Evolutionary conservation across 371 early-diverging fungal genomes (phyloP).

Genomic region (Dichotomocladium elegans): DNA sequence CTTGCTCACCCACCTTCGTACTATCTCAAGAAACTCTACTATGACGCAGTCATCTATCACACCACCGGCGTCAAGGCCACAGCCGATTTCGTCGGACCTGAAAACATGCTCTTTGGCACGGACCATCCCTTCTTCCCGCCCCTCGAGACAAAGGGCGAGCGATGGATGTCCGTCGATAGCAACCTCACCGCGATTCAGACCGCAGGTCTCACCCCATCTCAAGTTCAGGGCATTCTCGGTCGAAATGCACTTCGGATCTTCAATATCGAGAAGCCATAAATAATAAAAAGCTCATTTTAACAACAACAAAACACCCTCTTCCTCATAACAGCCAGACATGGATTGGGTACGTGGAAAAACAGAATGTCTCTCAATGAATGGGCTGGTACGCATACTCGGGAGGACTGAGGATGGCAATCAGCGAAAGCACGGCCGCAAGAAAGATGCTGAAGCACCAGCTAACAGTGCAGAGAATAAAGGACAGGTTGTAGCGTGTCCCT

Average conservation of each 20-base stretch:
- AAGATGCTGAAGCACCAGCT: slow-evolving; percentile 40
- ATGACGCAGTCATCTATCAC: slow-evolving; percentile 22
- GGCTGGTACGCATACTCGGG: slow-evolving; percentile 42
- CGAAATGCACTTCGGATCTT: slow-evolving; percentile 12
- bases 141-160: slow-evolving; percentile 4
- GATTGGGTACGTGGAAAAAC: background rate
- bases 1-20: slow-evolving; percentile 19
- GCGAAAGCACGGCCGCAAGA: slow-evolving; percentile 26
- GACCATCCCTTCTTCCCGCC: slow-evolving; percentile 23
- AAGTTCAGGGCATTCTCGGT: slow-evolving; percentile 8
- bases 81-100: slow-evolving; percentile 12
- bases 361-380: slow-evolving; percentile 5
- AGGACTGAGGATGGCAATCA: slow-evolving; percentile 35
- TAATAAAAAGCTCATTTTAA: slow-evolving; percentile 1
- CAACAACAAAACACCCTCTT: too few species aligned
- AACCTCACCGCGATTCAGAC: slow-evolving; percentile 11
- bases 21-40: slow-evolving; percentile 18
- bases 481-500: slow-evolving; percentile 42
- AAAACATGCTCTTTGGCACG: slow-evolving; percentile 16
- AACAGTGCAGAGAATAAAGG: slow-evolving; percentile 40
- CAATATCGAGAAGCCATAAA: slow-evolving; percentile 8
- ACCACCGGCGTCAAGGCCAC: slow-evolving; percentile 15
- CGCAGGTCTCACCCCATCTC: slow-evolving; percentile 5
- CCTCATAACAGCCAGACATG: too few species aligned
- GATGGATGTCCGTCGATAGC: slow-evolving; percentile 19